A percentile compares a stretch with the other conserved stretches of the same genome.
These are phyloP conservation scores for Flaveria trinervia DNA, from an alignment of 129 eudicot genomes.

Conservation along the genomic window DNA sequence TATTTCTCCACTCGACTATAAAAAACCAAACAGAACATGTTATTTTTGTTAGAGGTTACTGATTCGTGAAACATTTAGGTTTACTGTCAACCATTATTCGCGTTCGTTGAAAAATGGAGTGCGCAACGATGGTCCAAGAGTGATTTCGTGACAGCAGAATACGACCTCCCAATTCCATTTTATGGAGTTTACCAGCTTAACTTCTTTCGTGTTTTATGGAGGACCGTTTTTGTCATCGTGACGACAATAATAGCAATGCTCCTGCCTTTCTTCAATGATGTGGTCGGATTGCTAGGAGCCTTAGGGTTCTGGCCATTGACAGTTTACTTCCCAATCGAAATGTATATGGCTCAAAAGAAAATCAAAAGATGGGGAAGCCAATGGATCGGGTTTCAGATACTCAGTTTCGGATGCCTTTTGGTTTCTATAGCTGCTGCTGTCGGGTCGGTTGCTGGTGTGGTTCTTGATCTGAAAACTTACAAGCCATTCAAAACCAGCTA, in stretches of 20 bases:
- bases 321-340: conserved; percentile 65
- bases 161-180: conserved; percentile 51
- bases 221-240: conserved; percentile 48
- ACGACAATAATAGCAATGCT: conserved; percentile 59
- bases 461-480: conserved; percentile 46
- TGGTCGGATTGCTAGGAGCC: conserved; percentile 73
- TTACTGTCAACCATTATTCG: conserved; percentile 65
- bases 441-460: conserved; percentile 63
- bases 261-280: conserved; percentile 73
- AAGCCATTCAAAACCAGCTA: conserved; percentile 60
- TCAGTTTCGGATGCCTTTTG: conserved; percentile 52
- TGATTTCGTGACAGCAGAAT: conserved; percentile 49
- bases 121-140: conserved; percentile 50
- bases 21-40: no score
- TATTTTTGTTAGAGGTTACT: neutral
- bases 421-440: conserved; percentile 68
- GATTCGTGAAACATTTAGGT: conserved; percentile 33
- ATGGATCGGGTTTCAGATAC: conserved; percentile 59
- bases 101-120: conserved; percentile 66
- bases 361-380: conserved; percentile 47
- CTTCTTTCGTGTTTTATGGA: conserved; percentile 59
- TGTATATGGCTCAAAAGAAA: conserved; percentile 69
- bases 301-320: conserved; percentile 74
- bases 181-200: conserved; percentile 50
- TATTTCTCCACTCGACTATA: no score